These are phyloP conservation scores for Forsythia viridissima DNA, from an alignment of 257 asterid genomes.

Conservation along the genomic window DNA sequence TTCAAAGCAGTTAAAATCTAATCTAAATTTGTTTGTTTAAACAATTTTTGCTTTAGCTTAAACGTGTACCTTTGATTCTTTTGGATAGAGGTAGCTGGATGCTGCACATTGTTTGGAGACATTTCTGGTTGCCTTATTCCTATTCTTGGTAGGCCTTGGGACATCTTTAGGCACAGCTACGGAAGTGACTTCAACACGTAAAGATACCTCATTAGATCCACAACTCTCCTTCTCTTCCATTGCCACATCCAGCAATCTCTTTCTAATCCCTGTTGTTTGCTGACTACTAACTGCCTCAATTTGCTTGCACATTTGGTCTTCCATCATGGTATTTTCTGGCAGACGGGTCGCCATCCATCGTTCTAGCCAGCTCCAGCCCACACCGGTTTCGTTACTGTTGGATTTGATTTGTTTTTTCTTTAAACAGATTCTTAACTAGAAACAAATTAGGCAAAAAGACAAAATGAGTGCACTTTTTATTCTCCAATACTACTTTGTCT, in stretches of 20 bases:
- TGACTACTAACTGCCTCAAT: background rate
- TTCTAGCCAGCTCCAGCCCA: slow-evolving; percentile 60
- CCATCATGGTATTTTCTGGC: slow-evolving; percentile 29
- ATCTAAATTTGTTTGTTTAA: too few relatives aligned
- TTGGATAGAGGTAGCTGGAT: slow-evolving; percentile 30
- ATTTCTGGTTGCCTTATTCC: slow-evolving; percentile 24
- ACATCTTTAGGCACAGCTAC: slow-evolving; percentile 20
- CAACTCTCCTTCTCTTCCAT: slow-evolving; percentile 59
- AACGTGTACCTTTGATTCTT: slow-evolving; percentile 35
- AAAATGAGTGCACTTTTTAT: background rate
- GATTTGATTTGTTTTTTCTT: slow-evolving; percentile 37
- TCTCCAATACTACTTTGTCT: background rate
- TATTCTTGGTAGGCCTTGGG: slow-evolving; percentile 30
- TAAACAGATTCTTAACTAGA: slow-evolving; percentile 51
- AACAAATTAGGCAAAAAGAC: background rate
- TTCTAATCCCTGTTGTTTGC: slow-evolving; percentile 15
- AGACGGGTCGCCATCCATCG: slow-evolving; percentile 70
- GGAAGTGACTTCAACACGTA: slow-evolving; percentile 26
- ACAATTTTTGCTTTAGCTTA: too few relatives aligned
- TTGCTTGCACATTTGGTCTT: slow-evolving; percentile 5
- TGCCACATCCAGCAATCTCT: slow-evolving; percentile 33
- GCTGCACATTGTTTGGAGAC: slow-evolving; percentile 30
- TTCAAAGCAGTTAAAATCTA: too few relatives aligned
- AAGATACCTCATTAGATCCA: slow-evolving; percentile 55
- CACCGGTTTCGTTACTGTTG: slow-evolving; percentile 32